These are phyloP conservation scores for Cryptococcus jaspeensis DNA, from an alignment of 1,284 basidiomycete species.

Conservation along the genomic window DNA sequence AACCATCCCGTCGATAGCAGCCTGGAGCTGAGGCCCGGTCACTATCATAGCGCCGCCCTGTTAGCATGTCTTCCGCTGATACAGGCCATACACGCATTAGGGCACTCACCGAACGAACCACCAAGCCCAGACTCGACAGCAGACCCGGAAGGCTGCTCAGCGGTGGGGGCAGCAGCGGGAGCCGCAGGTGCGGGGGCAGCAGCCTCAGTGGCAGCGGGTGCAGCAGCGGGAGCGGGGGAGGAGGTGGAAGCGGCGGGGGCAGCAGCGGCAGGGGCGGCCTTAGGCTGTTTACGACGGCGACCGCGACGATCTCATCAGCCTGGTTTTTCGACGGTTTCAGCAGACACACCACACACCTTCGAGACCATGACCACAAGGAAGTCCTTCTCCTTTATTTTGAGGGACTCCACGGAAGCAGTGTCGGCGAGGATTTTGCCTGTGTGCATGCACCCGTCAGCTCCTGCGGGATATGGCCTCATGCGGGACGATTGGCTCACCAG, in stretches of 20 bases:
- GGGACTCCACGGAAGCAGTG: constrained; percentile 81
- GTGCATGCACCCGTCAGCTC: neutral
- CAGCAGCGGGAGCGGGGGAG: constrained; percentile 43
- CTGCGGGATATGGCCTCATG: neutral
- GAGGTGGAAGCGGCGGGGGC: constrained; percentile 47
- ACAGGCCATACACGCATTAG: neutral
- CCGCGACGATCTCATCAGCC: constrained; percentile 5
- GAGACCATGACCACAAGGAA: constrained; percentile 98
- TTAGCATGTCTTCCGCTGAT: neutral
- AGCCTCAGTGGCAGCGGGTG: constrained; percentile 41
- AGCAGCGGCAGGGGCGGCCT: constrained; percentile 52
- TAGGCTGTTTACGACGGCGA: constrained; percentile 30
- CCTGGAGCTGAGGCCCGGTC: constrained; percentile 71
- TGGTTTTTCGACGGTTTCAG: neutral
- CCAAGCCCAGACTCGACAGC: constrained; percentile 27
- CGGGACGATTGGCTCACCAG: constrained; percentile 58
- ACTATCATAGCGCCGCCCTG: constrained; percentile 46
- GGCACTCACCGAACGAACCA: constrained; percentile 32
- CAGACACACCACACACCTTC: constrained; percentile 62
- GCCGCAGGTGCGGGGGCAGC: constrained; percentile 46
- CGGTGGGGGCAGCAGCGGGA: constrained; percentile 39
- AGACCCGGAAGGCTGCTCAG: constrained; percentile 9
- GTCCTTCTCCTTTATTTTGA: constrained; percentile 97
- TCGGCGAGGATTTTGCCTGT: constrained; percentile 90
- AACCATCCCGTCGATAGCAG: constrained; percentile 75